Conservation (phyloP, 2,329 filamentous ascomycete genomes). For the Pseudogymnoascus sp. region DNA sequence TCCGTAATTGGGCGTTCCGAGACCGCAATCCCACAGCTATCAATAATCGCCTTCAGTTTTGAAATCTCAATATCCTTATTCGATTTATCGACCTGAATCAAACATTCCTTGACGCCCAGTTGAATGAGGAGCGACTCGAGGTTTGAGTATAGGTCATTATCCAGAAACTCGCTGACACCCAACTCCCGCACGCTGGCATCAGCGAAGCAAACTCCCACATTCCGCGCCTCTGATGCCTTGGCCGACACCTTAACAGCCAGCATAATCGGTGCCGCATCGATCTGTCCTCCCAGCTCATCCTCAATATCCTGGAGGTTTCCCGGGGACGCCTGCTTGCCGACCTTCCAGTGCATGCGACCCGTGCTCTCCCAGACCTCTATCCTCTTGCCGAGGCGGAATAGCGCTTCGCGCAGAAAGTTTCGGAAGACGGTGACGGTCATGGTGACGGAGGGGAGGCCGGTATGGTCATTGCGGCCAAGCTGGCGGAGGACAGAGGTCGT, state of each 20-base stretch:
- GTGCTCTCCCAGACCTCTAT: conserved; percentile 82
- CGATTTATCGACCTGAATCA: conserved; percentile 70
- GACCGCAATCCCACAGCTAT: conserved; percentile 85
- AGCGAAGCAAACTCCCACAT: conserved; percentile 91
- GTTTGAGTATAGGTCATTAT: conserved; percentile 97
- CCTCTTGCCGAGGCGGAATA: conserved; percentile 84
- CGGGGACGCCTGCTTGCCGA: conserved; percentile 85
- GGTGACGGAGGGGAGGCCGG: conserved; percentile 85
- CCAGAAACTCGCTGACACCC: conserved; percentile 95
- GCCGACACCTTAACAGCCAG: conserved; percentile 87
- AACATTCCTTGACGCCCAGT: conserved; percentile 86
- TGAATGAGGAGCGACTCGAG: conserved; percentile 96
- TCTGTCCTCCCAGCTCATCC: conserved; percentile 80
- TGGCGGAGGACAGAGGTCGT: conserved; percentile 92
- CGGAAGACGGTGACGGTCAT: conserved; percentile 93
- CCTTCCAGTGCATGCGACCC: conserved; percentile 82
- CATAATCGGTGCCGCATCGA: conserved; percentile 89
- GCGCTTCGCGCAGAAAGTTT: conserved; percentile 87
- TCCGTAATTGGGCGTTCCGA: conserved; percentile 70
- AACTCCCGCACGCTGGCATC: conserved; percentile 94
- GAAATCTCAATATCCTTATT: conserved; percentile 83
- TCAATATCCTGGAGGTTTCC: conserved; percentile 96
- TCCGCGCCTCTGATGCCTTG: conserved; percentile 77
- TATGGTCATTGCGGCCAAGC: conserved; percentile 74
- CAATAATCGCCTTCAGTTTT: conserved; percentile 82